Conservation (phyloP, 768 basidiomycete genomes). For the Hygrocybe coccinea region DNA sequence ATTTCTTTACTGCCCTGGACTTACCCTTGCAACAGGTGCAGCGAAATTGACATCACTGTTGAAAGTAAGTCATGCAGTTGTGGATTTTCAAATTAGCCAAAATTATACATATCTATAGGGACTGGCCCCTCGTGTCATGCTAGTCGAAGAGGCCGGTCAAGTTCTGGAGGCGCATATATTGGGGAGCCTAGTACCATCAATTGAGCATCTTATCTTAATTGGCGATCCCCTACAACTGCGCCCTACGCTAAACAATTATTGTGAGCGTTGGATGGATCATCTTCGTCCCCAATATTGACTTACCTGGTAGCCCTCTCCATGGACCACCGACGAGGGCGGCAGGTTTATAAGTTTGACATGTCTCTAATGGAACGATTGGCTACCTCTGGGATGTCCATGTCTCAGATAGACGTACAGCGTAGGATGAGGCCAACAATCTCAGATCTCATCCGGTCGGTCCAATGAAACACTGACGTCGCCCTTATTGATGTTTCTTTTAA, state of each 20-base stretch:
- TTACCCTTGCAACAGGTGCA: conserved; percentile 43
- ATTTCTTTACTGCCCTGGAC: background rate
- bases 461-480: background rate
- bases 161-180: conserved; percentile 76
- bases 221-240: conserved; percentile 76
- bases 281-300: background rate
- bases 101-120: conserved; percentile 37
- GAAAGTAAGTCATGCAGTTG: conserved; percentile 34
- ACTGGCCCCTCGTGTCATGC: conserved; percentile 52
- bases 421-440: conserved; percentile 73
- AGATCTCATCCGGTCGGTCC: conserved; percentile 47
- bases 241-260: conserved; percentile 58
- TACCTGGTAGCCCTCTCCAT: conserved; percentile 54
- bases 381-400: conserved; percentile 54
- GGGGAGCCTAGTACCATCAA: conserved; percentile 54
- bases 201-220: conserved; percentile 74
- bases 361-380: conserved; percentile 75
- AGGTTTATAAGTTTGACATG: conserved; percentile 62
- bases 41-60: conserved; percentile 59
- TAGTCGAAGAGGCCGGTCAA: conserved; percentile 81
- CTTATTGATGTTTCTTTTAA: background rate
- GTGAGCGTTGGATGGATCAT: conserved; percentile 33
- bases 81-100: background rate
- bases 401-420: conserved; percentile 64
- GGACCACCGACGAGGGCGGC: conserved; percentile 53